Base-by-base conservation (phyloP, 1,284 basidiomycete genomes). In the Sporisorium graminicola region DNA sequence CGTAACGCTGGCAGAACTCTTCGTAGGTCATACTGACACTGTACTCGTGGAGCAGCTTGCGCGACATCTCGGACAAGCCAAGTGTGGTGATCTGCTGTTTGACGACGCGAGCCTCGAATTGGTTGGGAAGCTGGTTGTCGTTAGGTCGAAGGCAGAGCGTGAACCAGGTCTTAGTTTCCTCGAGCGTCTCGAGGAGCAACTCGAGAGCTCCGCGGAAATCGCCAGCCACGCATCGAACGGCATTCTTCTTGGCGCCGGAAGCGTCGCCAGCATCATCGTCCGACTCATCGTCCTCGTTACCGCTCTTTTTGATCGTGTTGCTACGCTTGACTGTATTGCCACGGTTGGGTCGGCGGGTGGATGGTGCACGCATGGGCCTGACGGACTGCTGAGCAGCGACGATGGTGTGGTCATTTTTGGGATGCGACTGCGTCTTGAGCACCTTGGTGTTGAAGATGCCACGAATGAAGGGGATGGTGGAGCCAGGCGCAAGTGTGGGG, bases 121-220 rank as follows among this genome's bases (percentile, higher is more conserved):
- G 95, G 83, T 94, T 94, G 31, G 95, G 93, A 20, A 98, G 87
- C 85, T 97, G 94, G 20, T 93, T 92, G 87, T 98, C 95, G 84
- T 98, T 98, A 12, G 95, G 94, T 79, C 94, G 94, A 74, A 98
- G 86, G 83, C 94, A 97, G 86, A 97, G 93, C 6, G 97, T 89
- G 82, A 92, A 93, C 95, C 95, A 98, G 1, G 91, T 88, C 87
- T 97, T 94, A 14, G 93, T 92, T 77, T 97, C 95, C 62, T 93
- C 91, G 22, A 98, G 88, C 0, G 94, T 95, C 74, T 94, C 91
- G 79, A 98, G 93, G 6, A 98, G 89, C 0, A 91, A 92, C 79
- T 94, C 91, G 35, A 98, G 87, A 1, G 94, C 93, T 0, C 90
- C 87, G 73, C 91, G 90, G 88, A 97, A 95, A 86, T 95, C 93